A percentile compares a stretch with the other conserved stretches of the same genome.
Conservation (phyloP, 2,329 filamentous ascomycete genomes). For the Beauveria caledonica region DNA sequence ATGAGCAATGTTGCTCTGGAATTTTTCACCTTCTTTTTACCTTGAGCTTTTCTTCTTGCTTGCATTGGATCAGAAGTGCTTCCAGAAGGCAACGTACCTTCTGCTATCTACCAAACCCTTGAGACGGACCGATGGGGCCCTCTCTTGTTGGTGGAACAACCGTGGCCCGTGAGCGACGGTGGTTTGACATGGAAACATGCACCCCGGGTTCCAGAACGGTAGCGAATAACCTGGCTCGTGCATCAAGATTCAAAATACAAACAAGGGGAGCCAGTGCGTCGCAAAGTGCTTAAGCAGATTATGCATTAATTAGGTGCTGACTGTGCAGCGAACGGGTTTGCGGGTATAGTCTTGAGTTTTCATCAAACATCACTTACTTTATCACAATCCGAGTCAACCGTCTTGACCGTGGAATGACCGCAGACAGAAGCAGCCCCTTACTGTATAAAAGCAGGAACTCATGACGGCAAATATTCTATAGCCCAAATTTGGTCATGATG, state of each 20-base stretch:
- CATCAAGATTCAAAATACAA: too few species aligned
- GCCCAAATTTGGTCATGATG: too few species aligned
- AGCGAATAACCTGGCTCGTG: too few species aligned
- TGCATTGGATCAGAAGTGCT: not conserved
- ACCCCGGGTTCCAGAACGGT: not conserved
- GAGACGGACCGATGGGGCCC: not conserved
- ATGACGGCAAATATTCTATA: too few species aligned
- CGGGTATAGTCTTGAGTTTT: not conserved
- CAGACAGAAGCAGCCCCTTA: too few species aligned
- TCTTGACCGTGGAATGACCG: not conserved
- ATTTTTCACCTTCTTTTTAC: too few species aligned
- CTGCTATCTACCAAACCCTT: not conserved
- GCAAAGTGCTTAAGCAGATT: not conserved
- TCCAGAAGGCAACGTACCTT: not conserved
- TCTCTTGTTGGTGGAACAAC: not conserved
- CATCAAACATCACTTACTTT: too few species aligned
- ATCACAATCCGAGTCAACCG: not conserved
- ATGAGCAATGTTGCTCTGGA: too few species aligned
- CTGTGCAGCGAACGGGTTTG: not conserved
- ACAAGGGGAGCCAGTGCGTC: too few species aligned
- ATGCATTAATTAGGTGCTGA: not conserved
- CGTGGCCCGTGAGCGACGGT: not conserved
- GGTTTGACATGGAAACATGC: not conserved
- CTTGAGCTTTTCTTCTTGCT: too few species aligned
- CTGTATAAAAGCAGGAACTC: too few species aligned